phyloP scores from a whole-genome alignment of 805 yeast genomes.

The Monosporozyma yasuniensis region DNA sequence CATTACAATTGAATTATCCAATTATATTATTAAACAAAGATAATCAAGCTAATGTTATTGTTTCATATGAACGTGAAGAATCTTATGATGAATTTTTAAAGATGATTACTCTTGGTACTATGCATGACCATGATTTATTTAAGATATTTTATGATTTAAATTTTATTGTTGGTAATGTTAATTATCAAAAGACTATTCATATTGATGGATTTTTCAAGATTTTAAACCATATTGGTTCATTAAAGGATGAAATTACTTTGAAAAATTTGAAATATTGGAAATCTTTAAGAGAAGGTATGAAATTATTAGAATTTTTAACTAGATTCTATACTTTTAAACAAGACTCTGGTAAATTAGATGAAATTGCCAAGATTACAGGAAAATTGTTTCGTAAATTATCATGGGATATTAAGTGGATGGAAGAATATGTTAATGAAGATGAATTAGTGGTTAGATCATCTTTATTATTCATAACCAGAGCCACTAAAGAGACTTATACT shows the following conservation, averaged over 20 bases:
- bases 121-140: slow-evolving; percentile 24
- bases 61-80: slow-evolving; percentile 34
- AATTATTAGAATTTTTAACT: neutral
- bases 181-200: slow-evolving; percentile 20
- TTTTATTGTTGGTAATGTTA: slow-evolving; percentile 24
- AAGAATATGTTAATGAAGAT: slow-evolving; percentile 2
- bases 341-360: neutral
- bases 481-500: slow-evolving; percentile 13
- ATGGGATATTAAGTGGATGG: neutral
- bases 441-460: slow-evolving; percentile 34
- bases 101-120: slow-evolving; percentile 11
- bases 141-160: slow-evolving; percentile 31
- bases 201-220: slow-evolving; percentile 24
- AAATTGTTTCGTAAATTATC: neutral
- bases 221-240: slow-evolving; percentile 10
- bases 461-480: slow-evolving; percentile 16
- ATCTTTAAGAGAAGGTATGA: slow-evolving; percentile 16
- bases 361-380: neutral
- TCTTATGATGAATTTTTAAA: slow-evolving; percentile 23
- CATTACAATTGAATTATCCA: slow-evolving; percentile 13
- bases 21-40: slow-evolving; percentile 17
- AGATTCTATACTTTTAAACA: neutral
- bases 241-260: neutral
- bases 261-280: slow-evolving; percentile 10
- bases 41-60: slow-evolving; percentile 38